Evolutionary conservation across 2,329 filamentous ascomycete species (phyloP).

Genomic region (Cercospora beticola): DNA sequence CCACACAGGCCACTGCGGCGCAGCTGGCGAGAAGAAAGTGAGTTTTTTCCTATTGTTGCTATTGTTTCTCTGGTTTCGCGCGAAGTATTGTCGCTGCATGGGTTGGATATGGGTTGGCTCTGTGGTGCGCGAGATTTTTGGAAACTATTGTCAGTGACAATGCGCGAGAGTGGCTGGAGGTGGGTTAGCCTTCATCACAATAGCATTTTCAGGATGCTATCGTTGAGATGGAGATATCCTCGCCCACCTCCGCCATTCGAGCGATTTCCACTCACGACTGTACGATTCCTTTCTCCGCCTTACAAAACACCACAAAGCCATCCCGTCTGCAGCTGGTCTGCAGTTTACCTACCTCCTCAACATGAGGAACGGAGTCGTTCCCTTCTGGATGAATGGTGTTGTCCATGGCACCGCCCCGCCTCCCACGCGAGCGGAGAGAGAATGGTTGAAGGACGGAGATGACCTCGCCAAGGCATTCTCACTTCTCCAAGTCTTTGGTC

Average conservation of each 20-base stretch:
- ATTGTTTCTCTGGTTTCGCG: slow-evolving; percentile 3
- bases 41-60: slow-evolving; percentile 25
- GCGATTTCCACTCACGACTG: not conserved
- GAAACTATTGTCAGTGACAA: slow-evolving; percentile 14
- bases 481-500: not conserved
- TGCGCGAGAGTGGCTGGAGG: slow-evolving; percentile 1
- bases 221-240: not conserved
- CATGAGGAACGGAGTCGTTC: not conserved
- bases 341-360: not conserved
- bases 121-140: not conserved
- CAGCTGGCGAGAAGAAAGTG: slow-evolving; percentile 40
- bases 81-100: not conserved
- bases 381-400: not conserved
- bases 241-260: not conserved
- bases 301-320: not conserved
- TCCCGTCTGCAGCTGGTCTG: not conserved
- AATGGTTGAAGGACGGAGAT: not conserved
- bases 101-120: not conserved
- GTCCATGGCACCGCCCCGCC: not conserved
- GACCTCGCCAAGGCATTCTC: not conserved
- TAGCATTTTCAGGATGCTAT: slow-evolving; percentile 10
- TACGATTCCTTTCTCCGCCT: not conserved
- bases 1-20: slow-evolving; percentile 36
- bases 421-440: not conserved
- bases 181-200: slow-evolving; percentile 5